Evolutionary conservation across 805 yeast species (phyloP), one percentile per base, ranked within the genome.

Genomic region (Henningerozyma blattae): DNA sequence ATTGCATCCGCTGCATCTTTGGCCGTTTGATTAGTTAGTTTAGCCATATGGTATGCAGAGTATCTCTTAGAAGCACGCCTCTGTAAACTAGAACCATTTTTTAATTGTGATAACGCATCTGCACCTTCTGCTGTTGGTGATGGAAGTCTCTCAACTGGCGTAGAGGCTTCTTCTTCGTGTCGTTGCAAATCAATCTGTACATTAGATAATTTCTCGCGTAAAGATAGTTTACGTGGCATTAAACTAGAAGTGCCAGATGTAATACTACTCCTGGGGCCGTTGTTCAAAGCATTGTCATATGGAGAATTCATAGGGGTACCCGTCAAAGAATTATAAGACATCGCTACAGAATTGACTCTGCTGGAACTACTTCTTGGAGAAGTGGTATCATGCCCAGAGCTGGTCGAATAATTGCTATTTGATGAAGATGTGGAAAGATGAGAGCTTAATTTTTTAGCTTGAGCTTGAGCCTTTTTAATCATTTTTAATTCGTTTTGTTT

Each of bases 61-160:
- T 80, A 89, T 35, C 98, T 65, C 45, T 89, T 79, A 0, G 96
- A 87, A 0, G 97, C 99, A 40, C 95, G 70, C 44, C 99, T 70
- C 61, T 80, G 93, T 22, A 91, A 62, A 3, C 83, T 79, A 31
- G 82, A 83, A 3, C 87, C 84, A 30, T 77, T 75, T 48, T 89
- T 95, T 8, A 89, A 63, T 44, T 82, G 83, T 0, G 75, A 65
- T 19, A 87, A 62, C 0, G 95, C 85, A 45, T 79, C 85, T 15
- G 54, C 7, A 10, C n/a, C n/a, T 34, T 31, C 27, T 25, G 22
- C 25, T 12, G 34, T 22, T 15, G 15, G 19, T 3, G 33, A 19
- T 18, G 34, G 31, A n/a, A 24, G 14, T 10, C 10, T 7, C 10
- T 20, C 22, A 24, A 12, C n/a, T 24, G 10, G 6, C 5, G 12